Conservation (phyloP, 345 rosid genomes). For the Aquilaria sinensis region DNA sequence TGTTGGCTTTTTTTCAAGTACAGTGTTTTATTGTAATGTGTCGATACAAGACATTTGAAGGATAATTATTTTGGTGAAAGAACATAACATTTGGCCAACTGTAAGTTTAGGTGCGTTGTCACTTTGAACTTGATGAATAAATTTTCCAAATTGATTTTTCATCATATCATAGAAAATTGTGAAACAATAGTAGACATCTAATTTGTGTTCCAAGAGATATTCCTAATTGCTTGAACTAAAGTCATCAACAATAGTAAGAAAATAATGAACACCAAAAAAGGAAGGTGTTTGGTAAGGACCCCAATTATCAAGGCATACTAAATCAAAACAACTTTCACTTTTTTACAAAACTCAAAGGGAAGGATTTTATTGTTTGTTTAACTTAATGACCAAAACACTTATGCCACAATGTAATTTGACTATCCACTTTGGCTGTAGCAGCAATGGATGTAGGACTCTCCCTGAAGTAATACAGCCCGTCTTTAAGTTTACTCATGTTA, state of each 20-base stretch:
- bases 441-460: too few relatives aligned
- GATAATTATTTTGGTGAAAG: neutral
- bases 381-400: neutral
- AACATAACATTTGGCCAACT: too few relatives aligned
- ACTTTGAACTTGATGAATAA: neutral
- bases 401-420: neutral
- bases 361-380: neutral
- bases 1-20: neutral
- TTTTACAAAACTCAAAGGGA: neutral
- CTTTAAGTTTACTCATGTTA: too few relatives aligned
- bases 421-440: neutral
- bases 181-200: too few relatives aligned
- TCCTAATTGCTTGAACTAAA: neutral
- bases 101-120: neutral
- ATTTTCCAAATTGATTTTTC: neutral
- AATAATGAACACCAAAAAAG: neutral
- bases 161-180: neutral
- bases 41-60: too few relatives aligned
- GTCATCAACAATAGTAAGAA: neutral
- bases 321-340: neutral
- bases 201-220: neutral
- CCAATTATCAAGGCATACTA: neutral
- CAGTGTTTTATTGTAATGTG: neutral
- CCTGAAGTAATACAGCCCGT: neutral
- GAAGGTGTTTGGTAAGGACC: neutral